Evolutionary conservation across 176 grass and related monocot genomes (phyloP).

Genomic region (Triticum monococcum): DNA sequence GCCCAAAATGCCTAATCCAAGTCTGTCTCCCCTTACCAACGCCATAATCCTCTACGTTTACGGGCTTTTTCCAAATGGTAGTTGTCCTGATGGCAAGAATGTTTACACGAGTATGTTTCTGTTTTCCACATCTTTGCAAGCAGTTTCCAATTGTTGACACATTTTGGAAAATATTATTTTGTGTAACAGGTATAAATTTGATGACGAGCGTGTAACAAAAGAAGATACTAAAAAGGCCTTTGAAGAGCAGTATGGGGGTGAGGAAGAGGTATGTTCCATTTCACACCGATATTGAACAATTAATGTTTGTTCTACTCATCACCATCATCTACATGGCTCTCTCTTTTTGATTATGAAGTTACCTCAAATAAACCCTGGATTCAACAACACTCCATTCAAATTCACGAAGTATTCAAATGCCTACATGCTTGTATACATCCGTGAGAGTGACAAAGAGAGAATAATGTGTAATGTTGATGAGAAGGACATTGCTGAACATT

Average conservation of each 20-base stretch:
- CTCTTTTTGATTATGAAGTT: conserved; percentile 46
- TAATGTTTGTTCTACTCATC: not conserved
- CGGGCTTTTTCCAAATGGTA: not conserved
- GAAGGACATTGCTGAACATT: conserved; percentile 94
- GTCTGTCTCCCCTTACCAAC: conserved; percentile 1
- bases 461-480: conserved; percentile 96
- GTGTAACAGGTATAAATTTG: conserved; percentile 89
- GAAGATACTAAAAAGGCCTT: conserved; percentile 89
- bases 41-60: not conserved
- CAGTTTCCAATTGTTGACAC: not conserved
- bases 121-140: not conserved
- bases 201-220: conserved; percentile 95
- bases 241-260: conserved; percentile 94
- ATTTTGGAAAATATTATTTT: conserved; percentile 18
- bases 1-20: not conserved
- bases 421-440: conserved; percentile 99
- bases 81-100: not conserved
- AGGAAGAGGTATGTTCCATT: conserved; percentile 72
- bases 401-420: conserved; percentile 96
- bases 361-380: conserved; percentile 83
- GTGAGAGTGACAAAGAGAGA: conserved; percentile 90
- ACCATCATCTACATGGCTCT: conserved; percentile 18
- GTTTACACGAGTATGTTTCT: not conserved
- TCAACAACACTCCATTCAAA: conserved; percentile 88
- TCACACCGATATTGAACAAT: conserved; percentile 1